A percentile compares a stretch with the other conserved stretches of the same genome.
These are phyloP conservation scores for Coleophoma eucalyptorum DNA, from an alignment of 2,329 filamentous ascomycete species.

Conservation along the genomic window DNA sequence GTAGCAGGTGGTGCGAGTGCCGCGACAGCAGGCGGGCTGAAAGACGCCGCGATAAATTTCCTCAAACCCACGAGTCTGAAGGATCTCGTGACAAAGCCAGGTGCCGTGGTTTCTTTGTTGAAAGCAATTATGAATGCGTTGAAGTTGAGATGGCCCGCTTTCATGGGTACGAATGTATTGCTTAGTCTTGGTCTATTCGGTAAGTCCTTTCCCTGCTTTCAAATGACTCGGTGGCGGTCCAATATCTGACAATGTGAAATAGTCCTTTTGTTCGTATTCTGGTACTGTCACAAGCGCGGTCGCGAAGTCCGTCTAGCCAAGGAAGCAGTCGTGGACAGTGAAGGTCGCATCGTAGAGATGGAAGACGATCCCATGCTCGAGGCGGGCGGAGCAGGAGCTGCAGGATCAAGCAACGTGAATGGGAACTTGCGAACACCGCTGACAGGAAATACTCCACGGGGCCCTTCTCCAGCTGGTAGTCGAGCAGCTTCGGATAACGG, in stretches of 20 bases:
- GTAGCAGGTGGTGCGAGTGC: constrained; percentile 2
- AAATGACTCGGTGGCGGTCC: not conserved
- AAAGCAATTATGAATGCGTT: constrained; percentile 88
- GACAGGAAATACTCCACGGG: not conserved
- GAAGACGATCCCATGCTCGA: constrained; percentile 18
- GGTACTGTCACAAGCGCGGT: constrained; percentile 97
- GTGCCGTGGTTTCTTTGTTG: constrained; percentile 79
- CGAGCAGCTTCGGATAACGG: too few species aligned
- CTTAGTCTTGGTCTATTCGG: constrained; percentile 86
- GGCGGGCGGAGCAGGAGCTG: constrained; percentile 22
- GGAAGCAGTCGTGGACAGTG: constrained; percentile 18
- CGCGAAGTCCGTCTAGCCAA: constrained; percentile 68
- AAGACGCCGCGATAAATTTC: constrained; percentile 61
- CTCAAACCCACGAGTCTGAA: constrained; percentile 70
- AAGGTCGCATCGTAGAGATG: constrained; percentile 19
- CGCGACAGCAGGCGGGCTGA: constrained; percentile 26
- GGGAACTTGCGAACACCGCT: too few species aligned
- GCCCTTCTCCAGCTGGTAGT: not conserved
- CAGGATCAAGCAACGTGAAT: constrained; percentile 18
- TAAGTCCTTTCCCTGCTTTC: constrained; percentile 42
- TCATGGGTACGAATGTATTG: constrained; percentile 86
- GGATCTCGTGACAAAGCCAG: constrained; percentile 79
- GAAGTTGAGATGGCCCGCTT: constrained; percentile 82
- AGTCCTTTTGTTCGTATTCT: constrained; percentile 88
- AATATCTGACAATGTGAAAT: constrained; percentile 3